Evolutionary conservation across 768 basidiomycete genomes (phyloP).

Genomic region (Suillus subalutaceus): DNA sequence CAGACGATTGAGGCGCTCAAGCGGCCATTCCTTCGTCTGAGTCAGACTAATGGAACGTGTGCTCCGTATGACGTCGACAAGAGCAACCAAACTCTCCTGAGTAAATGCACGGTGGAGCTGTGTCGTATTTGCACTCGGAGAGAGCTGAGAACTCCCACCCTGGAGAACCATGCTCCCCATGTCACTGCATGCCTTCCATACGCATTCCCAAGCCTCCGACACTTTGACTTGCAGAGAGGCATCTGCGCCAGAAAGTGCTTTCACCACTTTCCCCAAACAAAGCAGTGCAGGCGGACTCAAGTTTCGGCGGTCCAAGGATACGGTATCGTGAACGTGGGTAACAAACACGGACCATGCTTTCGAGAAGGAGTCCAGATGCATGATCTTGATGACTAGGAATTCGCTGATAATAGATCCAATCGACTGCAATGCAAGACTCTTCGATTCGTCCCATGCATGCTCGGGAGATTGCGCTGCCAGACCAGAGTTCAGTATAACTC

Average conservation of each 20-base stretch:
- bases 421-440: conserved; percentile 81
- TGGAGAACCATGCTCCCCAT: conserved; percentile 60
- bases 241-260: conserved; percentile 48
- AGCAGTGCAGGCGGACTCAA: conserved; percentile 86
- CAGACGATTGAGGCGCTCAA: conserved; percentile 65
- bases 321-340: conserved; percentile 66
- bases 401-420: conserved; percentile 83
- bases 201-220: conserved; percentile 55
- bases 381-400: conserved; percentile 75
- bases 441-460: conserved; percentile 85
- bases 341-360: conserved; percentile 80
- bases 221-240: conserved; percentile 39
- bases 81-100: conserved; percentile 85
- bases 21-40: conserved; percentile 62
- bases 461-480: conserved; percentile 19
- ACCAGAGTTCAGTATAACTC: conserved; percentile 9
- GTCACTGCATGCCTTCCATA: conserved; percentile 71
- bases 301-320: conserved; percentile 64
- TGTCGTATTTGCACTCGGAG: conserved; percentile 16
- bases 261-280: conserved; percentile 79
- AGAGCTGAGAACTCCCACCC: conserved; percentile 20
- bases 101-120: conserved; percentile 22
- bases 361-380: conserved; percentile 68
- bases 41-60: conserved; percentile 53
- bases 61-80: conserved; percentile 71